phyloP scores from a whole-genome alignment of 306 rosid genomes.

The Argentina anserina region DNA sequence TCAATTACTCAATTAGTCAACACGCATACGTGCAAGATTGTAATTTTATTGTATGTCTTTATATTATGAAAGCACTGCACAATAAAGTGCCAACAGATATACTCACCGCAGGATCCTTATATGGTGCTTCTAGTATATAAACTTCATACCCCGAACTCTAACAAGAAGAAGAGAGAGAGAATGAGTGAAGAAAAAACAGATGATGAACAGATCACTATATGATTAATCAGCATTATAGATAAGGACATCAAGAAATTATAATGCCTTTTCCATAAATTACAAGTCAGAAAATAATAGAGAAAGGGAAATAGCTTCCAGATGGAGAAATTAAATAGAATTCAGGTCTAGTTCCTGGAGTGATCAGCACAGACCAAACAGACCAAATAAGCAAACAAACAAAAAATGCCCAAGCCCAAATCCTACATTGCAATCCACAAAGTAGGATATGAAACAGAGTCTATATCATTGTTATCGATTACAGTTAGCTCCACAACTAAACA shows the following conservation, averaged over 20 bases:
- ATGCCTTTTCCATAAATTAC: slow-evolving; percentile 6
- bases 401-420: neutral
- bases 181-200: slow-evolving; percentile 38
- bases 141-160: slow-evolving; percentile 98
- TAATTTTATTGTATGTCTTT: neutral
- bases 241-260: neutral
- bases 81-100: neutral
- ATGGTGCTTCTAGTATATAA: slow-evolving; percentile 85
- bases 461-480: neutral
- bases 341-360: slow-evolving; percentile 10
- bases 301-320: slow-evolving; percentile 8
- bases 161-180: slow-evolving; percentile 31
- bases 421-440: neutral
- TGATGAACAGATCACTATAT: slow-evolving; percentile 10
- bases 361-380: slow-evolving; percentile 6
- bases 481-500: neutral
- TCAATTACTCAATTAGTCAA: slow-evolving; percentile 28
- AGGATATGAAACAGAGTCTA: neutral
- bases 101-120: slow-evolving; percentile 90
- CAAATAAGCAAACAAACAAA: neutral
- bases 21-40: neutral
- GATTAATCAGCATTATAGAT: slow-evolving; percentile 16
- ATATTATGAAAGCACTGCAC: slow-evolving; percentile 7
- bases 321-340: neutral
- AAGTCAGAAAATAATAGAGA: slow-evolving; percentile 1